These are phyloP conservation scores for Nephelium lappaceum DNA, from an alignment of 345 rosid genomes.

Conservation along the genomic window DNA sequence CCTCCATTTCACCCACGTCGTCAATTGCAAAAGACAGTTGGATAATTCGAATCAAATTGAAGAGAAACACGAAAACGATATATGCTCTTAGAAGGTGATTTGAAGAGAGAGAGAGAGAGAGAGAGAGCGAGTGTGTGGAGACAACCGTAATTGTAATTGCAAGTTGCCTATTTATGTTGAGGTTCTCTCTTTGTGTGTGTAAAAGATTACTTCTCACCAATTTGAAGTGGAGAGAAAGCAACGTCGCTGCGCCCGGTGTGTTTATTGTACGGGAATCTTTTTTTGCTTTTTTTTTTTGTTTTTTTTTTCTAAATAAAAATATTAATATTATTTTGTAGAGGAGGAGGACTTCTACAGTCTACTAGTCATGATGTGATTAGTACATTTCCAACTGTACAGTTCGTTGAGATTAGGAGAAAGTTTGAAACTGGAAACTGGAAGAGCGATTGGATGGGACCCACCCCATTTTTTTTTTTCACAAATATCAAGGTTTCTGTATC, in stretches of 20 bases:
- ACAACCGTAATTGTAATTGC: neutral
- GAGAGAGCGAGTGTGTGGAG: neutral
- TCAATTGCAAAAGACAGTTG: neutral
- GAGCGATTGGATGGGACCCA: constrained; percentile 14
- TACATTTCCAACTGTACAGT: constrained; percentile 26
- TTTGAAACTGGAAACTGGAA: neutral
- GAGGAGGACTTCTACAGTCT: neutral
- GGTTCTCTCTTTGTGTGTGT: constrained; percentile 2
- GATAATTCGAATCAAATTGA: neutral
- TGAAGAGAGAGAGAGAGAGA: neutral
- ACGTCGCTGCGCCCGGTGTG: constrained; percentile 25
- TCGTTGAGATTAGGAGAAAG: constrained; percentile 21
- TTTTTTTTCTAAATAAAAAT: neutral
- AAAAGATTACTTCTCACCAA: constrained; percentile 27
- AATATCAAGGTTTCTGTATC: neutral
- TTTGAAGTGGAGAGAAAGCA: constrained; percentile 34
- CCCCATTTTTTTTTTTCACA: neutral
- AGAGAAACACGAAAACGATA: neutral
- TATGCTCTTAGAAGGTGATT: neutral
- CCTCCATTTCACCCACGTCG: constrained; percentile 29
- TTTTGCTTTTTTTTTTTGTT: neutral
- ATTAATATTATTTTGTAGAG: neutral
- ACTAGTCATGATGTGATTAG: neutral
- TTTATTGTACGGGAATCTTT: constrained; percentile 14
- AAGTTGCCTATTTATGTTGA: neutral